Base-by-base conservation (phyloP, 257 asterid genomes). In the Gentiana straminea region DNA sequence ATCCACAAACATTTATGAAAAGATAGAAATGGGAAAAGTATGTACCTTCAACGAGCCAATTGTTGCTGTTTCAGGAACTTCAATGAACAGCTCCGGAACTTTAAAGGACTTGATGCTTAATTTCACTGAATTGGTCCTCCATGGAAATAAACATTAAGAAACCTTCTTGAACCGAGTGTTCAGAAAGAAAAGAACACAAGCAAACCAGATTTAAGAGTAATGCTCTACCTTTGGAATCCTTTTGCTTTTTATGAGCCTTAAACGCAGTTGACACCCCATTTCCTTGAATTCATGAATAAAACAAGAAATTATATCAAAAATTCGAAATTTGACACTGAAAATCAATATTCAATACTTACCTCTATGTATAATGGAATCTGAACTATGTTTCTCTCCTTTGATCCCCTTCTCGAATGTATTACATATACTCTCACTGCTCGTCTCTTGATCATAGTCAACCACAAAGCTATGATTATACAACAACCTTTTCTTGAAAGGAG, bases 51-150 rank as follows among this genome's bases (percentile, higher is more conserved):
- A 79, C 33, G 94, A 84, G 67, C 97, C 95, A 59, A 92, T 82
- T 39, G 91, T 92, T 47, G 85, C 86, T 56, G 77, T 81, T 79
- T 92, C 97, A 53, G 99, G 89, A 72, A 92, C 94, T 81, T 92
- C 99, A 33, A 92, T 70, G 67, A 77, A 83, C 59, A 92, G 86
- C 75, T 92, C 99, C 11, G 99, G 99, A 69, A 92, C 89, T 83
- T 67, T 83, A 73, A 92, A 92, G 54, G 99, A 83, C 77, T 88
- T 88, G 48, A 92, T 92, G 78, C 94, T 85, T 51, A 92, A 69
- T 74, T 74, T 81, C 71, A 92, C 99, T 92, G 94, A 60, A 61
- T 49, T 52, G 68, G 35, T 24, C 24, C 24, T 24, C 54, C 69
- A 37, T 13, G 47, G 59, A 32, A 54, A 67, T 52, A 67, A 49